Percentiles rank a stretch among this genome's conserved stretches.
These are phyloP conservation scores for Debaryomyces coudertii DNA, from an alignment of 1,139 yeast genomes.

Conservation along the genomic window DNA sequence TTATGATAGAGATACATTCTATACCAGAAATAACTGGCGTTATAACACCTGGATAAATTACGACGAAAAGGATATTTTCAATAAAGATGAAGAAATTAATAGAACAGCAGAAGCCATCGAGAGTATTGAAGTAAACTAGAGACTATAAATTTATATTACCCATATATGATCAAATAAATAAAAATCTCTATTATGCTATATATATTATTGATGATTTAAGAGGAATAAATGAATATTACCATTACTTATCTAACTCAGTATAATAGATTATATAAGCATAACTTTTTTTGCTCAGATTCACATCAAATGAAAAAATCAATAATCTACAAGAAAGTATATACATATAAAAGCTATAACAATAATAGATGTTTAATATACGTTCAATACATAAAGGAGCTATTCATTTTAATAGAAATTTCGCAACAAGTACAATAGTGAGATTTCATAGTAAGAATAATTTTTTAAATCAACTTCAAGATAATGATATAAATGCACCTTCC, in stretches of 20 bases:
- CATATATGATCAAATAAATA: no score
- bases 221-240: not conserved
- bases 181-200: no score
- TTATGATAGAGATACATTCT: conserved; percentile 32
- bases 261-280: not conserved
- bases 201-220: not conserved
- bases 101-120: not conserved
- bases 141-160: no score
- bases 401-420: not conserved
- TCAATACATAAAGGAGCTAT: not conserved
- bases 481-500: conserved; percentile 41
- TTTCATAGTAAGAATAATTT: conserved; percentile 19
- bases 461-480: conserved; percentile 28
- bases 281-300: not conserved
- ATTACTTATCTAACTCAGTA: no score
- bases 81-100: conserved; percentile 20
- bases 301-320: not conserved
- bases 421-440: conserved; percentile 6
- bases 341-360: not conserved
- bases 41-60: conserved; percentile 27
- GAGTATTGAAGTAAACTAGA: not conserved
- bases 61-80: conserved; percentile 18
- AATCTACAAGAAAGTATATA: not conserved
- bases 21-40: conserved; percentile 27
- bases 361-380: not conserved